phyloP scores from a whole-genome alignment of 371 early-diverging fungal species.

The Zopfochytrium polystomum region DNA sequence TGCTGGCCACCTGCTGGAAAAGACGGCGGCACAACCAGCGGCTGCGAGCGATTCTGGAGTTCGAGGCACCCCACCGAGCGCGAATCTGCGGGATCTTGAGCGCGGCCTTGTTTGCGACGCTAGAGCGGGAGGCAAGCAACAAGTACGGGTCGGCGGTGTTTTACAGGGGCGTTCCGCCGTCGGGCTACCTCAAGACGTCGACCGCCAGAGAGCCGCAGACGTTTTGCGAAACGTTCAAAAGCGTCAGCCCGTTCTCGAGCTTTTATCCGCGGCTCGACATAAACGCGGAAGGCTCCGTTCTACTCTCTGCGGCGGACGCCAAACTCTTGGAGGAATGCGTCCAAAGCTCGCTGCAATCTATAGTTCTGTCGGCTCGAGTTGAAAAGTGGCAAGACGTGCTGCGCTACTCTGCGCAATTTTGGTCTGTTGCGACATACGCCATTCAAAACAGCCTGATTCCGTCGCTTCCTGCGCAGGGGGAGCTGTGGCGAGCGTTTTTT shows the following conservation, averaged over 20 bases:
- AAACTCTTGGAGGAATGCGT: constrained; percentile 23
- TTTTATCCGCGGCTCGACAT: background rate
- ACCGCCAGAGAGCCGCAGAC: background rate
- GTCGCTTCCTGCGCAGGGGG: no score
- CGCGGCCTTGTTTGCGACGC: constrained; percentile 13
- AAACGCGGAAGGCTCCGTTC: background rate
- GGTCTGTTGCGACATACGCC: no score
- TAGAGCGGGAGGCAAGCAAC: background rate
- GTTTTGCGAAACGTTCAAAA: background rate
- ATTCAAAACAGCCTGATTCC: no score
- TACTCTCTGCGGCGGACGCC: background rate
- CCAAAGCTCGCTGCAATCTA: constrained; percentile 38
- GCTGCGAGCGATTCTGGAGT: constrained; percentile 25
- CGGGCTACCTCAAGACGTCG: background rate
- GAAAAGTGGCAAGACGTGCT: constrained; percentile 27
- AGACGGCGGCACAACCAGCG: constrained; percentile 26
- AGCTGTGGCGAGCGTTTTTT: no score
- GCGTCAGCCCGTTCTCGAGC: background rate
- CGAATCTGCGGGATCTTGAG: constrained; percentile 20
- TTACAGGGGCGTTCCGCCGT: background rate
- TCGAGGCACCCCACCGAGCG: constrained; percentile 30
- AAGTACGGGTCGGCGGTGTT: background rate
- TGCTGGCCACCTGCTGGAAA: constrained; percentile 21
- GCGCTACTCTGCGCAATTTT: no score
- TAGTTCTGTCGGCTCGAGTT: constrained; percentile 32